phyloP scores from a whole-genome alignment of 2,329 filamentous ascomycete species.

The Corinectria fuckeliana region DNA sequence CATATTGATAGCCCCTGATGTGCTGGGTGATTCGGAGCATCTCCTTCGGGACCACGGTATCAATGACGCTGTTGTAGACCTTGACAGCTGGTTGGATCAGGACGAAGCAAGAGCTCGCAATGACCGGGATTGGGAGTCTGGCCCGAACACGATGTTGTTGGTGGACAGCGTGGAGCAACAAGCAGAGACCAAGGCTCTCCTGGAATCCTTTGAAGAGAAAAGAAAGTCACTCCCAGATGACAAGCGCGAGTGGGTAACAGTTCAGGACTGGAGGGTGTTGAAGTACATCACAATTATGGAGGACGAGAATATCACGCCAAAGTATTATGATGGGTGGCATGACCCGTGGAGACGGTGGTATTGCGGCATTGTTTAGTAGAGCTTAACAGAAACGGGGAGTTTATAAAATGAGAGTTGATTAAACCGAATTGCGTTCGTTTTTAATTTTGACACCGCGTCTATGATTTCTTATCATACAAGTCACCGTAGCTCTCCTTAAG shows the following conservation, averaged over 20 bases:
- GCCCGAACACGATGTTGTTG: slow-evolving; percentile 44
- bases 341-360: slow-evolving; percentile 55
- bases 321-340: slow-evolving; percentile 44
- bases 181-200: slow-evolving; percentile 42
- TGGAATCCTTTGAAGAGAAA: slow-evolving; percentile 41
- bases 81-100: slow-evolving; percentile 43
- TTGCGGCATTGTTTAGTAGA: slow-evolving; percentile 48
- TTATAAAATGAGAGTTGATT: not conserved
- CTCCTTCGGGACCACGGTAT: slow-evolving; percentile 54
- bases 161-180: slow-evolving; percentile 48
- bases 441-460: slow-evolving; percentile 7
- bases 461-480: slow-evolving; percentile 55
- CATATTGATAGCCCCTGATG: slow-evolving; percentile 52
- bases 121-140: not conserved
- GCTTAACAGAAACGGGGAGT: not conserved
- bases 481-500: slow-evolving; percentile 64
- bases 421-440: not conserved
- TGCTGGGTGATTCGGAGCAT: slow-evolving; percentile 46
- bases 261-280: slow-evolving; percentile 57
- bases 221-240: slow-evolving; percentile 38
- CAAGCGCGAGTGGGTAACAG: slow-evolving; percentile 46
- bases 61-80: slow-evolving; percentile 41
- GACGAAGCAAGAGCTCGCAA: slow-evolving; percentile 10
- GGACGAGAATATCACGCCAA: slow-evolving; percentile 37
- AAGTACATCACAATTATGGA: slow-evolving; percentile 50